Evolutionary conservation across 768 basidiomycete species (phyloP).

Genomic region (Xerocomellus intermedius): DNA sequence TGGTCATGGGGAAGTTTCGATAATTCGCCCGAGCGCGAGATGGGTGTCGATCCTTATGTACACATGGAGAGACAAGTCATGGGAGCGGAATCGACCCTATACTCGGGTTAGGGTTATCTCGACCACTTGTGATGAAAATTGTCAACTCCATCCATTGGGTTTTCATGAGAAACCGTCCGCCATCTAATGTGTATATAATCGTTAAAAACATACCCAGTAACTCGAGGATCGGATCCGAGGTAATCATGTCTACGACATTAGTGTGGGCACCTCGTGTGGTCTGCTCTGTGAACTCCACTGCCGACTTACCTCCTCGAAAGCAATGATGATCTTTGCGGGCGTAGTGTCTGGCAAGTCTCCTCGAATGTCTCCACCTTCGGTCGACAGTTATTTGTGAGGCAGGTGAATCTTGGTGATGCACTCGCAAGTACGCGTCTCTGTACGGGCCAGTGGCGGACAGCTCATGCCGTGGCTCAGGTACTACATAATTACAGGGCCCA

Average conservation of each 20-base stretch:
- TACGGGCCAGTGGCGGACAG: neutral
- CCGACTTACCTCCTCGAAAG: neutral
- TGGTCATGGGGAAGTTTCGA: conserved; percentile 38
- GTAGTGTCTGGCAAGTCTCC: neutral
- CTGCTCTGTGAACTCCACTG: neutral
- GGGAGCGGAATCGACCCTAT: too few species aligned
- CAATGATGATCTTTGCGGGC: too few species aligned
- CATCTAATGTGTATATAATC: neutral
- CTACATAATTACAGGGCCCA: too few species aligned
- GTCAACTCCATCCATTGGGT: too few species aligned
- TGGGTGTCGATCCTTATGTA: conserved; percentile 2
- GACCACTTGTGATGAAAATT: too few species aligned
- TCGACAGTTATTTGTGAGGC: neutral
- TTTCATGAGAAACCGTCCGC: too few species aligned
- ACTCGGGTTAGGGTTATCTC: too few species aligned
- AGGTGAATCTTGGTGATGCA: neutral
- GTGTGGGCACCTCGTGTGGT: neutral
- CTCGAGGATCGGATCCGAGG: neutral
- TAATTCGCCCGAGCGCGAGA: neutral
- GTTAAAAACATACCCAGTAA: neutral
- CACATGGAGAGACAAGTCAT: too few species aligned
- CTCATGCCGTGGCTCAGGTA: neutral
- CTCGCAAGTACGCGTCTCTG: neutral
- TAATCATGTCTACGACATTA: neutral
- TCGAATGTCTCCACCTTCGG: neutral